Evolutionary conservation across 176 grass and related monocot genomes (phyloP), one percentile per base, ranked within the genome.

Genomic region (Cenchrus fungigraminus): DNA sequence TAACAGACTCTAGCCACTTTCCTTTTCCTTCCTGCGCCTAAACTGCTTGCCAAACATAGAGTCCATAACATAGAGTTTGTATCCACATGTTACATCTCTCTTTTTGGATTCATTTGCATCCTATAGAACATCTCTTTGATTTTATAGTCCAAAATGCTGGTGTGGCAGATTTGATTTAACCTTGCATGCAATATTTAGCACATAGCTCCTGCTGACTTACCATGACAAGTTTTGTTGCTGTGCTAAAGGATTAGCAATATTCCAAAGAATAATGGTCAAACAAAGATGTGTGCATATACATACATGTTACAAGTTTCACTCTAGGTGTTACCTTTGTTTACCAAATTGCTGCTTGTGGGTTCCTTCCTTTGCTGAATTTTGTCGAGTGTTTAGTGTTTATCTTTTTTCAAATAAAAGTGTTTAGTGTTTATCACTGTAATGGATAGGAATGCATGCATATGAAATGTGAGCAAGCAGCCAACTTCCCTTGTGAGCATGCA

Each of bases 91-190:
- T 70, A 53, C 44, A 45, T 79, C 15, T 65, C 43, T 34, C 31
- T 31, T 52, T 70, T 57, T 44, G 6, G 20, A 25, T 70, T 70
- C 56, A 56, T 74, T 65, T 32, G 8, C 12, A 44, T 74, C 6
- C 0, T 80, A 14, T 20, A 32, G 15, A 47, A 42, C 15, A 29
- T 62, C 28, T 37, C 65, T 71, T 65, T 72, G 54, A 8, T 47
- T 55, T 85, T 85, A 19, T 25, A 59, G 55, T 47, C 42, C 22
- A 19, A 22, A 28, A 80, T 82, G 19, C 37, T 82, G 22, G 3
- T 77, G 8, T 16, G 0, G 3, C 73, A 65, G 70, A 49, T 75
- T 76, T 82, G 28, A 52, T 79, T 49, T 28, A 25, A 59, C 47
- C 9, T 79, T 72, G 19, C 34, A 45, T 42, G 37, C 17, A 53